Conservation (phyloP, 1,284 basidiomycete species). For the Uromyces viciae-fabae region DNA sequence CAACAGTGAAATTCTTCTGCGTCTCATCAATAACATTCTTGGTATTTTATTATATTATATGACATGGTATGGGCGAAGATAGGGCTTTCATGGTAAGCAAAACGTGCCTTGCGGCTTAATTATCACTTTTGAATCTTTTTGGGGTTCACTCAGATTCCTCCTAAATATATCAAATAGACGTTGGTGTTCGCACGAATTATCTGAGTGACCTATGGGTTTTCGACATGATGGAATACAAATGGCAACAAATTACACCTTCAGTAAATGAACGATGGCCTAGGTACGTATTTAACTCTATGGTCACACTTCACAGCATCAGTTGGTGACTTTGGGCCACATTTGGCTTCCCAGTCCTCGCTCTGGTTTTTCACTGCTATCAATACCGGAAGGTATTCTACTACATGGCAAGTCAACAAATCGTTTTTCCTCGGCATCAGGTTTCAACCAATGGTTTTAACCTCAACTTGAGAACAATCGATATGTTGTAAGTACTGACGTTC, state of each 20-base stretch:
- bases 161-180: background rate
- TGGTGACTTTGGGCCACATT: background rate
- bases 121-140: background rate
- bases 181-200: conserved; percentile 65
- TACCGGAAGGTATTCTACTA: conserved; percentile 73
- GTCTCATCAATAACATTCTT: conserved; percentile 48
- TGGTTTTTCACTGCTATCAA: conserved; percentile 81
- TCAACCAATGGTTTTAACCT: background rate
- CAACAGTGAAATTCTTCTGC: too few relatives aligned
- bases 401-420: conserved; percentile 61
- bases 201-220: conserved; percentile 84
- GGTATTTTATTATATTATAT: conserved; percentile 50
- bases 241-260: conserved; percentile 73
- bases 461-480: background rate
- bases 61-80: too few relatives aligned
- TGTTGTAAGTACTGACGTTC: background rate
- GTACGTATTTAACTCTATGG: conserved; percentile 43
- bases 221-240: conserved; percentile 79
- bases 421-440: background rate
- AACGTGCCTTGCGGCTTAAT: background rate
- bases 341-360: conserved; percentile 47
- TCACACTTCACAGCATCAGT: background rate
- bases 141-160: background rate
- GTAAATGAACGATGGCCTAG: conserved; percentile 66
- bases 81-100: conserved; percentile 49